Evolutionary conservation across 108 stramenopile genomes (phyloP).

Genomic region (Nitzschia sp.): DNA sequence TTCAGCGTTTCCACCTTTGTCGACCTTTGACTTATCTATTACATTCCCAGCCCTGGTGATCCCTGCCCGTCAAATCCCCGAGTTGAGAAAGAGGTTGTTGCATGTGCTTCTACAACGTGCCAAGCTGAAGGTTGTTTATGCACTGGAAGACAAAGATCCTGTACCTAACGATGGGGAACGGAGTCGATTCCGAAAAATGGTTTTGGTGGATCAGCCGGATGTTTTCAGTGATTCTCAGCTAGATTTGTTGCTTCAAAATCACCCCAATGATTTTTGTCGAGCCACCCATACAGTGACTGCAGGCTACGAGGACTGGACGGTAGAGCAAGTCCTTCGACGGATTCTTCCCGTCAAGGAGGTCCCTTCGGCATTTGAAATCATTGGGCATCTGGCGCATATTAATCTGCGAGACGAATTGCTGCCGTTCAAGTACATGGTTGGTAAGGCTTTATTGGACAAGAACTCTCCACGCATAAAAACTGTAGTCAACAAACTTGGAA

Average conservation of each 20-base stretch:
- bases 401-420: constrained; percentile 88
- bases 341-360: constrained; percentile 71
- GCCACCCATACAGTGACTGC: constrained; percentile 21
- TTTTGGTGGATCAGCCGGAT: constrained; percentile 28
- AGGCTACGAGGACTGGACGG: constrained; percentile 62
- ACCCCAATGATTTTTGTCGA: constrained; percentile 29
- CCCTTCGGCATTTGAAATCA: constrained; percentile 92
- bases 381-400: constrained; percentile 95
- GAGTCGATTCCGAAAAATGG: constrained; percentile 47
- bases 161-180: constrained; percentile 23
- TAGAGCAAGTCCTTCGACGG: constrained; percentile 72
- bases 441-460: constrained; percentile 92
- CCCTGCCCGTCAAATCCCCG: constrained; percentile 57
- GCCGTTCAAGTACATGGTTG: constrained; percentile 91
- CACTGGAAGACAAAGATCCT: constrained; percentile 22
- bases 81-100: constrained; percentile 51
- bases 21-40: constrained; percentile 32
- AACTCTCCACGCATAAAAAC: constrained; percentile 78
- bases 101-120: constrained; percentile 56
- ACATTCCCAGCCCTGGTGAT: constrained; percentile 64
- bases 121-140: constrained; percentile 52
- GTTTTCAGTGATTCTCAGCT: constrained; percentile 12
- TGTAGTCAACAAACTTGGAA: constrained; percentile 95
- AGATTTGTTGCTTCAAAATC: neutral
- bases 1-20: constrained; percentile 27